Evolutionary conservation across 2,329 filamentous ascomycete genomes (phyloP).

Genomic region (Leptographium flavum): DNA sequence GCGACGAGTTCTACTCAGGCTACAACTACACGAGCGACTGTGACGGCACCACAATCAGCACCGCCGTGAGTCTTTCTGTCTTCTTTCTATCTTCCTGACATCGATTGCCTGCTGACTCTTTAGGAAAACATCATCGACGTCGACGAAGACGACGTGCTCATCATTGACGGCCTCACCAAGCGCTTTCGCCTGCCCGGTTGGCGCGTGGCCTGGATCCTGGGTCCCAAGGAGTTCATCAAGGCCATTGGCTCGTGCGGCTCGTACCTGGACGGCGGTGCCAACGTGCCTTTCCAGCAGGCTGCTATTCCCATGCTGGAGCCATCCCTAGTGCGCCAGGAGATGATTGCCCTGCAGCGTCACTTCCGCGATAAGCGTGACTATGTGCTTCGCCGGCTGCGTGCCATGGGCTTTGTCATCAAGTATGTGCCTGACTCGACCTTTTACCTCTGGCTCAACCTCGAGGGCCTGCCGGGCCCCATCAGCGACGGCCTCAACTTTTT

Average conservation of each 20-base stretch:
- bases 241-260: slow-evolving; percentile 86
- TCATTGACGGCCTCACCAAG: slow-evolving; percentile 93
- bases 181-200: slow-evolving; percentile 91
- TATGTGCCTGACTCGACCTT: slow-evolving; percentile 85
- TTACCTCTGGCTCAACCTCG: slow-evolving; percentile 66
- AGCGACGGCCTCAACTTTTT: slow-evolving; percentile 95
- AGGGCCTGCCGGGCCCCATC: slow-evolving; percentile 61
- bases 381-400: slow-evolving; percentile 61
- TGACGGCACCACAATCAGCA: slow-evolving; percentile 77
- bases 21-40: slow-evolving; percentile 94
- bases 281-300: slow-evolving; percentile 90
- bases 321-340: slow-evolving; percentile 63
- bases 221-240: slow-evolving; percentile 91
- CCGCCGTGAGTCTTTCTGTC: slow-evolving; percentile 32
- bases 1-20: slow-evolving; percentile 92
- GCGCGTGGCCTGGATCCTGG: slow-evolving; percentile 92
- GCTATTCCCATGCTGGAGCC: slow-evolving; percentile 90
- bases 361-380: slow-evolving; percentile 90
- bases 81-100: neutral
- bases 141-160: slow-evolving; percentile 77
- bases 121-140: slow-evolving; percentile 75
- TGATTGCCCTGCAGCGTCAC: slow-evolving; percentile 77
- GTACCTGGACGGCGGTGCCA: slow-evolving; percentile 88
- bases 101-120: neutral
- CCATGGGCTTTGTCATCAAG: slow-evolving; percentile 78